Evolutionary conservation across 169 alveolate genomes (phyloP), one percentile per base, ranked within the genome.

Genomic region (Babesia sp.): DNA sequence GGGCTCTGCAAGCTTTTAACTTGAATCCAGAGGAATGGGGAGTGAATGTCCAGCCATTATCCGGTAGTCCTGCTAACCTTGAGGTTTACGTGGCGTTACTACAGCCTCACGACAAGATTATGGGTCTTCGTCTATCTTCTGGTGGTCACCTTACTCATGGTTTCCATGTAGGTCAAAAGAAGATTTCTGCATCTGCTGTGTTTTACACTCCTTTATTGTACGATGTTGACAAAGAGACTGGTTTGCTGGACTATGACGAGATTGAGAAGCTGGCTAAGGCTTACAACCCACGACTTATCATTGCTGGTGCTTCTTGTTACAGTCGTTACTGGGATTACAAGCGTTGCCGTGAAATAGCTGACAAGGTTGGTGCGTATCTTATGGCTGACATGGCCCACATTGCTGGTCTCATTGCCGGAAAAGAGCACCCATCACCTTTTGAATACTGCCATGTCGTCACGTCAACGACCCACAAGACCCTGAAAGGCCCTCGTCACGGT

Each of bases 331-430:
- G 94, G 45, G 97, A 95, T 69, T 95, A 91, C 84, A 71, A 91
- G 63, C 86, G 94, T 37, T 91, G 94, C 86, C 60, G 98, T 74
- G 87, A 91, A 61, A 95, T 97, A 36, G 94, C 98, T 36, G 99
- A 97, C 82, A 92, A 91, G 69, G 96, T 94, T 16, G 97, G 97
- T 33, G 99, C 99, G 8, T 87, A 91, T 71, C 91, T 98, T 50
- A 69, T 96, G 91, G 97, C 97, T 46, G 99, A 98, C 84, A 97
- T 98, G 90, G 97, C 99, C 4, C 99, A 98, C 84, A 93, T 95
- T 55, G 80, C 96, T 39, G 98, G 99, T 26, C 81, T 98, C 67
- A 93, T 98, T 29, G 98, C 99, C 24, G 98, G 97, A 8, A 92
- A 86, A 11, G 89, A 79, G 26, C 90, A 93, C 60, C 96, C 96